Conservation (phyloP, 495 filamentous ascomycete species). For the Penicillium silybi region DNA sequence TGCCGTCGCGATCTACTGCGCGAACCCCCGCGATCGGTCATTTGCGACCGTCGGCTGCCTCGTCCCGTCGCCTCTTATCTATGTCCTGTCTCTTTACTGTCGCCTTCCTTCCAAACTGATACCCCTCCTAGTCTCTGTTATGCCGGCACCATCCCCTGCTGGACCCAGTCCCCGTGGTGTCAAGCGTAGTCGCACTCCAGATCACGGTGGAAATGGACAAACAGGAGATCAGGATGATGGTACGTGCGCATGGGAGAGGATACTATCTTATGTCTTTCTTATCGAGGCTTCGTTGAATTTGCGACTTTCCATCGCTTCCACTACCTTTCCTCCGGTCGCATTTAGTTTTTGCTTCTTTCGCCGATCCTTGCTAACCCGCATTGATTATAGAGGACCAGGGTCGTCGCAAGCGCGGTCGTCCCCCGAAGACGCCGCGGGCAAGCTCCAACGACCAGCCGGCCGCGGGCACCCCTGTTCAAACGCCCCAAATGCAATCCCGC, state of each 20-base stretch:
- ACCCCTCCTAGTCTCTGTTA: slow-evolving; percentile 38
- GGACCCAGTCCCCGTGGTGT: slow-evolving; percentile 66
- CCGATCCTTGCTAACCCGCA: slow-evolving; percentile 11
- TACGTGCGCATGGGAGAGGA: slow-evolving; percentile 51
- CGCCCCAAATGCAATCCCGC: slow-evolving; percentile 72
- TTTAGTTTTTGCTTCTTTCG: neutral
- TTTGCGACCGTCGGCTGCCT: neutral
- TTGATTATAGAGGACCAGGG: slow-evolving; percentile 59
- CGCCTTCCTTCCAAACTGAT: slow-evolving; percentile 40
- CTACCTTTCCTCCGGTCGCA: slow-evolving; percentile 5
- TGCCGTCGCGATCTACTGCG: slow-evolving; percentile 4
- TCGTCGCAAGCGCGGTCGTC: slow-evolving; percentile 81
- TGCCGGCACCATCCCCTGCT: slow-evolving; percentile 43
- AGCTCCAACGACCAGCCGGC: slow-evolving; percentile 47
- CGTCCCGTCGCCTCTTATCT: neutral
- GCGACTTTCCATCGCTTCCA: neutral
- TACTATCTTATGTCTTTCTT: slow-evolving; percentile 1
- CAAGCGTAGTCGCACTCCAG: slow-evolving; percentile 92
- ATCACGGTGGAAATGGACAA: slow-evolving; percentile 61
- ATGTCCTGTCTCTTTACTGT: slow-evolving; percentile 5
- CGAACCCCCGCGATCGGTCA: slow-evolving; percentile 2
- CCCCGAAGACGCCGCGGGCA: slow-evolving; percentile 64
- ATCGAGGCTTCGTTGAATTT: neutral
- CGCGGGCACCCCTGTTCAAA: slow-evolving; percentile 58
- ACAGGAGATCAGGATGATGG: slow-evolving; percentile 72